Evolutionary conservation across 2,329 filamentous ascomycete genomes (phyloP).

Genomic region (Emmonsiellopsis sp.): DNA sequence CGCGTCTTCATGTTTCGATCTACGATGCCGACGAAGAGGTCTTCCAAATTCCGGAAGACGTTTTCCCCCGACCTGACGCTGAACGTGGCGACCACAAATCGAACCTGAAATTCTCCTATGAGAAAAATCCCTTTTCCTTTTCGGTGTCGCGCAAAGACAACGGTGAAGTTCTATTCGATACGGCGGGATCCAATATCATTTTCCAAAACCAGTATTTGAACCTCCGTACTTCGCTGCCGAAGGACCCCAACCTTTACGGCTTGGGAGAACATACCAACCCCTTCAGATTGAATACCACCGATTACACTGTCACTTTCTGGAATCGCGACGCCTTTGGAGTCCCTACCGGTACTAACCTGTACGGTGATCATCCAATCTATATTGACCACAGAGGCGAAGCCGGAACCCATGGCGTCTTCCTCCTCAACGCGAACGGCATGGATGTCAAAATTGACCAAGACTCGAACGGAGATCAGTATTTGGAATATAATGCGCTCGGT

Average conservation of each 20-base stretch:
- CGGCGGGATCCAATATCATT: conserved; percentile 52
- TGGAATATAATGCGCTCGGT: conserved; percentile 64
- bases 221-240: conserved; percentile 56
- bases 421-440: conserved; percentile 61
- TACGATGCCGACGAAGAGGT: conserved; percentile 54
- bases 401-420: conserved; percentile 53
- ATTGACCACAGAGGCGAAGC: conserved; percentile 51
- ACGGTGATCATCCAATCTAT: conserved; percentile 61
- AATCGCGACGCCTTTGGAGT: conserved; percentile 52
- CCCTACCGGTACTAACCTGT: conserved; percentile 53
- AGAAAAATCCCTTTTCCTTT: conserved; percentile 54
- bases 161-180: conserved; percentile 48
- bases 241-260: conserved; percentile 60
- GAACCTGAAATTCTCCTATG: conserved; percentile 45
- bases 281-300: conserved; percentile 54
- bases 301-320: conserved; percentile 58
- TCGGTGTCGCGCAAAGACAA: conserved; percentile 31
- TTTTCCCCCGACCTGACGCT: conserved; percentile 49
- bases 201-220: conserved; percentile 69
- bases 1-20: conserved; percentile 59
- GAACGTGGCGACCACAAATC: conserved; percentile 24
- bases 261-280: conserved; percentile 64
- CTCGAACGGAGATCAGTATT: conserved; percentile 51
- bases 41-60: conserved; percentile 59
- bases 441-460: conserved; percentile 59